Percentiles rank a stretch among this genome's conserved stretches.
phyloP scores from a whole-genome alignment of 2,329 filamentous ascomycete species.

The Penicillium frequentans region DNA sequence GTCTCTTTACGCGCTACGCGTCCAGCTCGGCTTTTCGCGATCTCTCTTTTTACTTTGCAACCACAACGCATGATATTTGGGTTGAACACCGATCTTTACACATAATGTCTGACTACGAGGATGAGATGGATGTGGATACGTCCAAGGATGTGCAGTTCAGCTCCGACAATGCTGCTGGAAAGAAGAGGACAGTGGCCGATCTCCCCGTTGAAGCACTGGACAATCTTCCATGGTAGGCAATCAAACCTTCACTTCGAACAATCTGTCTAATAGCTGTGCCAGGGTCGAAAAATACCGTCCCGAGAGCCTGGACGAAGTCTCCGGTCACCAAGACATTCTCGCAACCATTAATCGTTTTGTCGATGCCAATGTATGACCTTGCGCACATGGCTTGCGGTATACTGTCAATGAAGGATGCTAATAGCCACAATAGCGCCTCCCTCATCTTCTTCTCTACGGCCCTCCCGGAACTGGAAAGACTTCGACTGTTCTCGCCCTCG shows the following conservation, averaged over 20 bases:
- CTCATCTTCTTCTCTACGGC: constrained; percentile 94
- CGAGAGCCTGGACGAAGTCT: constrained; percentile 84
- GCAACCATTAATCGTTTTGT: constrained; percentile 98
- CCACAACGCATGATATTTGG: not conserved
- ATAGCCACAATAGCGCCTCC: constrained; percentile 61
- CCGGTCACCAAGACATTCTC: constrained; percentile 94
- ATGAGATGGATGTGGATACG: constrained; percentile 70
- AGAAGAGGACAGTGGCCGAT: constrained; percentile 91
- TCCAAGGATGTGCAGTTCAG: constrained; percentile 63
- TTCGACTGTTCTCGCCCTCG: constrained; percentile 90
- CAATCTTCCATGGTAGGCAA: constrained; percentile 77
- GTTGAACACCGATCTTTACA: not conserved
- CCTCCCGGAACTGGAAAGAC: constrained; percentile 97
- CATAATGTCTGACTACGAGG: constrained; percentile 57
- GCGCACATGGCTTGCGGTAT: not conserved
- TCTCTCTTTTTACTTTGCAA: not conserved
- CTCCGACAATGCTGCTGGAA: constrained; percentile 66
- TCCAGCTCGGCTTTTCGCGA: constrained; percentile 21
- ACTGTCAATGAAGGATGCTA: not conserved
- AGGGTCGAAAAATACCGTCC: constrained; percentile 98
- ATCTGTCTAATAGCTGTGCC: not conserved
- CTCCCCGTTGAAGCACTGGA: constrained; percentile 92
- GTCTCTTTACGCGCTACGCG: constrained; percentile 45
- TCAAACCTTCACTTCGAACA: not conserved
- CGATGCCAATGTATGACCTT: constrained; percentile 69